These are phyloP conservation scores for Austroboletus eburneus DNA, from an alignment of 768 basidiomycete genomes.

Conservation along the genomic window DNA sequence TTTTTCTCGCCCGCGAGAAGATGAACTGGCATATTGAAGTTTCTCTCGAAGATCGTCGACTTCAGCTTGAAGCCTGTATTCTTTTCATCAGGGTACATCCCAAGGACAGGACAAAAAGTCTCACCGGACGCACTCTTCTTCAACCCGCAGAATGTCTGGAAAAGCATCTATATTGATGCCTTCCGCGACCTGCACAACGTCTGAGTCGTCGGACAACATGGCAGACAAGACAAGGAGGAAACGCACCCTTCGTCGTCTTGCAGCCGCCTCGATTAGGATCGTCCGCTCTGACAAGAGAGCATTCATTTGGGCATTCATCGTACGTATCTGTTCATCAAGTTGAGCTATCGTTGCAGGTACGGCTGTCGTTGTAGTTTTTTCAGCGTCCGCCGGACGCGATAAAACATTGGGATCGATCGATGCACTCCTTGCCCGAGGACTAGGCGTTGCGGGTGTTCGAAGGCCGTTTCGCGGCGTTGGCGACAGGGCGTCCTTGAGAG, in stretches of 20 bases:
- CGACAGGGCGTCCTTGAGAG: background rate
- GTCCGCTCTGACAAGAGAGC: constrained; percentile 37
- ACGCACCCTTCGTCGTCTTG: constrained; percentile 23
- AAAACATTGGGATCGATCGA: constrained; percentile 18
- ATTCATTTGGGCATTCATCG: constrained; percentile 34
- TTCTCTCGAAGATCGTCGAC: constrained; percentile 28
- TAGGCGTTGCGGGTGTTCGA: background rate
- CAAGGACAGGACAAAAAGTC: background rate
- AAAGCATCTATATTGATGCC: constrained; percentile 16
- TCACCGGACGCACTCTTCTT: constrained; percentile 37
- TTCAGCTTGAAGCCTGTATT: constrained; percentile 30
- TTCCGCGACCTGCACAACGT: constrained; percentile 11
- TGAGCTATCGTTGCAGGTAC: constrained; percentile 17
- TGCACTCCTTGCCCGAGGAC: constrained; percentile 18
- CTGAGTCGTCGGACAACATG: background rate
- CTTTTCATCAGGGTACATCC: background rate
- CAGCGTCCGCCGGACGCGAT: constrained; percentile 1
- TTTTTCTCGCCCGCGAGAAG: constrained; percentile 30
- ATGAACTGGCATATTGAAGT: constrained; percentile 22
- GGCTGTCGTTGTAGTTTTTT: background rate
- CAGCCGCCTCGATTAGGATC: constrained; percentile 21
- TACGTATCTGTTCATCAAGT: constrained; percentile 36
- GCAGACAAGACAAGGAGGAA: background rate
- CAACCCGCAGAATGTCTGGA: constrained; percentile 24
- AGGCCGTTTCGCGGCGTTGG: background rate